phyloP scores from a whole-genome alignment of 768 basidiomycete species.

The Leucocoprinus birnbaumii region DNA sequence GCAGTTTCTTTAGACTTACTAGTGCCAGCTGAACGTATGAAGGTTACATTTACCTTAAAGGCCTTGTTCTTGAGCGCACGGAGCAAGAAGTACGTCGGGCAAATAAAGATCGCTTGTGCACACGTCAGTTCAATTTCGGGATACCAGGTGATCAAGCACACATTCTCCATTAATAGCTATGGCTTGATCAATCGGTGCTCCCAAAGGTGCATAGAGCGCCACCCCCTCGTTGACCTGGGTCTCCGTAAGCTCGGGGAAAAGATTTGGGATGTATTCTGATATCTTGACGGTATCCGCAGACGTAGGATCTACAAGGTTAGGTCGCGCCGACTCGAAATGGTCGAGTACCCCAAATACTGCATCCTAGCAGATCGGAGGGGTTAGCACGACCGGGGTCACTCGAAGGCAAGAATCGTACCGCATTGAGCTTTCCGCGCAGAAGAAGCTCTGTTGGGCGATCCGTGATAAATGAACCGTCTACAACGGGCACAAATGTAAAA shows the following conservation, averaged over 20 bases:
- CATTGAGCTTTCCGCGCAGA: conserved; percentile 35
- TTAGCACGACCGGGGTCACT: background rate
- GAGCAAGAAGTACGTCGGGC: conserved; percentile 40
- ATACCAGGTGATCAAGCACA: background rate
- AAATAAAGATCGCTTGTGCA: conserved; percentile 37
- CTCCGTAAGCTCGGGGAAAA: conserved; percentile 36
- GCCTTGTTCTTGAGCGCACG: conserved; percentile 24
- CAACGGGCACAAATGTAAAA: conserved; percentile 40
- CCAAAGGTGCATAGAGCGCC: conserved; percentile 1
- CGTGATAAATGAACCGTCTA: conserved; percentile 45
- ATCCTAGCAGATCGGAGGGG: conserved; percentile 17
- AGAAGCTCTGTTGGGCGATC: conserved; percentile 38
- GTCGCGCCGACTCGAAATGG: conserved; percentile 30
- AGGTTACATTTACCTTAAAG: conserved; percentile 28
- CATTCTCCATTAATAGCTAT: conserved; percentile 14
- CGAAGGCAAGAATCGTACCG: conserved; percentile 24
- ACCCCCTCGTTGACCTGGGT: conserved; percentile 17
- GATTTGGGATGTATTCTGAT: conserved; percentile 27
- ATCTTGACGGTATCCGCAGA: conserved; percentile 22
- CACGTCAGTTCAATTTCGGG: background rate
- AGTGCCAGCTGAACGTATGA: background rate
- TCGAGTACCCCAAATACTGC: conserved; percentile 34
- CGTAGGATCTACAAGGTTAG: conserved; percentile 30
- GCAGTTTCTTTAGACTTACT: no score
- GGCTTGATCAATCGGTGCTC: conserved; percentile 9